Evolutionary conservation across 2,329 filamentous ascomycete genomes (phyloP).

Genomic region (Exophiala spinifera): DNA sequence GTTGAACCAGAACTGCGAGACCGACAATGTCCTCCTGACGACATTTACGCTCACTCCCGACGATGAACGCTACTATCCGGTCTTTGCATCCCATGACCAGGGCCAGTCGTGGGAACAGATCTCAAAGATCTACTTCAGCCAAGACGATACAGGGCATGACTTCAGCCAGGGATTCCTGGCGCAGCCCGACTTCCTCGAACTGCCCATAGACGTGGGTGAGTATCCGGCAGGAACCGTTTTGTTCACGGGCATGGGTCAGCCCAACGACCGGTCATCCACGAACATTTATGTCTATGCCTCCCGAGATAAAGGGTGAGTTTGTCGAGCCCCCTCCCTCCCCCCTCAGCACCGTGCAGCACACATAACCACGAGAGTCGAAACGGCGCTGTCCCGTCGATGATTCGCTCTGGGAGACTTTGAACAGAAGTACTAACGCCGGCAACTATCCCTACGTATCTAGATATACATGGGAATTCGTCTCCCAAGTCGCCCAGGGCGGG

Average conservation of each 20-base stretch:
- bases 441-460: too few relatives aligned
- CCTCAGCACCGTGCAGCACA: too few relatives aligned
- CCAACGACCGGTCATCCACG: constrained; percentile 56
- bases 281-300: constrained; percentile 69
- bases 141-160: constrained; percentile 58
- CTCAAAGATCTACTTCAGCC: constrained; percentile 48
- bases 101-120: constrained; percentile 62
- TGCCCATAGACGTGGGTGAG: constrained; percentile 56
- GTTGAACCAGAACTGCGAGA: constrained; percentile 29
- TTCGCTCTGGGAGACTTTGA: too few relatives aligned
- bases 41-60: constrained; percentile 56
- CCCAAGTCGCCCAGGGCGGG: constrained; percentile 63
- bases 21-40: constrained; percentile 36
- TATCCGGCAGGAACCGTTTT: constrained; percentile 64
- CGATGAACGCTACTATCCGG: constrained; percentile 55
- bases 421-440: too few relatives aligned
- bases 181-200: constrained; percentile 66
- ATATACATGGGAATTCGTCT: constrained; percentile 63
- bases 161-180: constrained; percentile 59
- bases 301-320: constrained; percentile 51
- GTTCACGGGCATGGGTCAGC: constrained; percentile 56
- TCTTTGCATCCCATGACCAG: constrained; percentile 51
- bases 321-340: too few relatives aligned
- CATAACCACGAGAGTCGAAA: too few relatives aligned
- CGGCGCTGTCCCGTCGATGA: too few relatives aligned